Base-by-base conservation (phyloP, 2,329 filamentous ascomycete genomes). In the Alternaria ethzedia region DNA sequence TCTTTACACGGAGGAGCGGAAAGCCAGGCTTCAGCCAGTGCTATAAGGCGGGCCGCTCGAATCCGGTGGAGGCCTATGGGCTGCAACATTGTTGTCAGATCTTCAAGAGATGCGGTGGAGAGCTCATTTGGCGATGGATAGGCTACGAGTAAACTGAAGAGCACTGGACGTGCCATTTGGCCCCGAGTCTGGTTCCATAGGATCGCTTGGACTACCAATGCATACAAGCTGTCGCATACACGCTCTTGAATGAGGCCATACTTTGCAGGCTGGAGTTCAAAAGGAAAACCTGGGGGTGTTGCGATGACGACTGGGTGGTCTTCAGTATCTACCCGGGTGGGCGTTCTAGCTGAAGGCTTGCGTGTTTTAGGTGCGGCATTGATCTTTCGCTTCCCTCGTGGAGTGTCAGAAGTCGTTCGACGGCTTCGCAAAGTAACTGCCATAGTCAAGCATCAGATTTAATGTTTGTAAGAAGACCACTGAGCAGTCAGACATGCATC, bases 211-310 rank as follows among this genome's bases (percentile, higher is more conserved):
- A 97, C 84, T 2, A 97, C 86, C 2, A 97, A 86, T 67, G 89
- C 90, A 78, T 96, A 97, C 0, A 94, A 91, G 60, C 93, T 86
- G 54, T 87, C 79, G 2, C 89, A 88, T 15, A 97, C 86, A 67
- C 90, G 86, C 76, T 97, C 94, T 77, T 97, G 94, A 41, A 97
- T 88, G 2, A 97, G 85, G 0, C 94, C 94, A 75, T 97, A 97
- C 7, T 56, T 45, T 6, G 69, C 63, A 5, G 71, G 68, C 32
- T 65, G 66, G 3, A 78, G 73, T 17, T 62, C 28, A 26, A 78
- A 77, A 5, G 47, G 41, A 3, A 78, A 60, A 5, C 68, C 67
- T 5, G 64, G 54, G 0, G 74, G 73, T 21, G 70, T 64, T 28
- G 61, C 54, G 54, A 70, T 59, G 11, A 44, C 51, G 4, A 64